phyloP scores from a whole-genome alignment of 75 land plant genomes.

The Gnetum montanum region DNA sequence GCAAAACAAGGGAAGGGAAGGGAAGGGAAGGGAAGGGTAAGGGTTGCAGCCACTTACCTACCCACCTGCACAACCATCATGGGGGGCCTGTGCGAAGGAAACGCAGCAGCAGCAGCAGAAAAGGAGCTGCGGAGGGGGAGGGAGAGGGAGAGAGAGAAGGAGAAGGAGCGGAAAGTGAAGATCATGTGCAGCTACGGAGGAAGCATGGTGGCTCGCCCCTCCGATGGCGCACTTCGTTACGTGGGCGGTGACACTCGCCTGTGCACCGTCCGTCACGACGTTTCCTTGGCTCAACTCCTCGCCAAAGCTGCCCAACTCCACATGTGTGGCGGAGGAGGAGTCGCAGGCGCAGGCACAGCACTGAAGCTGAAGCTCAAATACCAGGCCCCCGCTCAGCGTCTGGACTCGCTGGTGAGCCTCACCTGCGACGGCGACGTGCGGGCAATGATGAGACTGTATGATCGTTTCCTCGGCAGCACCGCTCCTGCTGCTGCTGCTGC shows the following conservation, averaged over 20 bases:
- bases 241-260: slow-evolving; percentile 90
- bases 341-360: too few relatives aligned
- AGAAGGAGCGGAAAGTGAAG: slow-evolving; percentile 44
- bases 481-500: too few relatives aligned
- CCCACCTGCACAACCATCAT: too few relatives aligned
- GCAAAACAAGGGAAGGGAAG: too few relatives aligned
- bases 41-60: too few relatives aligned
- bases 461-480: slow-evolving; percentile 12
- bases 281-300: slow-evolving; percentile 38
- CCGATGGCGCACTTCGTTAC: slow-evolving; percentile 72
- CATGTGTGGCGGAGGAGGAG: too few relatives aligned
- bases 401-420: slow-evolving; percentile 41
- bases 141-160: too few relatives aligned
- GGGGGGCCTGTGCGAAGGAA: too few relatives aligned
- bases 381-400: slow-evolving; percentile 40
- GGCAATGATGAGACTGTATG: slow-evolving; percentile 47
- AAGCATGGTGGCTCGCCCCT: slow-evolving; percentile 75
- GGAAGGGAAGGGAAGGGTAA: too few relatives aligned
- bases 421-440: slow-evolving; percentile 34
- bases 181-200: slow-evolving; percentile 91
- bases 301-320: slow-evolving; percentile 50
- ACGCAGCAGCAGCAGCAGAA: too few relatives aligned
- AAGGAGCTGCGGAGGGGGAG: too few relatives aligned
- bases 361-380: slow-evolving; percentile 20
- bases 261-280: slow-evolving; percentile 40